These are phyloP conservation scores for Talaromyces islandicus DNA, from an alignment of 2,329 filamentous ascomycete genomes.

Conservation along the genomic window DNA sequence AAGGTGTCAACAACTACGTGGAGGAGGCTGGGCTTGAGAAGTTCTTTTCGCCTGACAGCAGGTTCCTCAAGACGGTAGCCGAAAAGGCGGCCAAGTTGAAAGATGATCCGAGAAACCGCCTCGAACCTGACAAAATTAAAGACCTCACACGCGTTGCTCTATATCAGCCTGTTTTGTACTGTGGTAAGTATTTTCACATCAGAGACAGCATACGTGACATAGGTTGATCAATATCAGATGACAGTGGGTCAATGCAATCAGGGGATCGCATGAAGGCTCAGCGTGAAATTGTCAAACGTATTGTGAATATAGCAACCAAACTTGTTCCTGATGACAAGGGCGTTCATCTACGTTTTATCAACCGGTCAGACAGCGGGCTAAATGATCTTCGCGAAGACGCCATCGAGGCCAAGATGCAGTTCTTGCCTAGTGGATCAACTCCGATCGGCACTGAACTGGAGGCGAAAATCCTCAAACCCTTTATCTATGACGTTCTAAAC, in stretches of 20 bases:
- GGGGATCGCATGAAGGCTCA: neutral
- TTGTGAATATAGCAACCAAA: neutral
- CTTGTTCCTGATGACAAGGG: neutral
- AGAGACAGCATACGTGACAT: neutral
- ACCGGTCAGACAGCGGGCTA: neutral
- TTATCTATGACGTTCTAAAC: neutral
- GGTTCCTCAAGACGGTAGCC: neutral
- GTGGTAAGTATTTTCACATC: too few species aligned
- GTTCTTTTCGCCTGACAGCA: neutral
- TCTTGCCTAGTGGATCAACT: neutral
- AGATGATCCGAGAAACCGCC: neutral
- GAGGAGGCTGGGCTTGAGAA: neutral
- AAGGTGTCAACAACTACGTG: neutral
- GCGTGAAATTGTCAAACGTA: neutral
- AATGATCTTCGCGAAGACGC: neutral
- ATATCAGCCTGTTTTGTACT: slow-evolving; percentile 1
- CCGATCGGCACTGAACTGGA: neutral
- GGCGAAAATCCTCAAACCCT: neutral
- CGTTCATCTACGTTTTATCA: slow-evolving; percentile 1
- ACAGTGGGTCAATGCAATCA: neutral
- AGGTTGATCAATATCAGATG: neutral
- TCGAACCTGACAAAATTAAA: neutral
- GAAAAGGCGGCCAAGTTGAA: neutral
- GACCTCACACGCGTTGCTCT: neutral
- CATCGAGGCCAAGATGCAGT: neutral